Conservation (phyloP, 345 rosid genomes). For the Tarenaya hassleriana region DNA sequence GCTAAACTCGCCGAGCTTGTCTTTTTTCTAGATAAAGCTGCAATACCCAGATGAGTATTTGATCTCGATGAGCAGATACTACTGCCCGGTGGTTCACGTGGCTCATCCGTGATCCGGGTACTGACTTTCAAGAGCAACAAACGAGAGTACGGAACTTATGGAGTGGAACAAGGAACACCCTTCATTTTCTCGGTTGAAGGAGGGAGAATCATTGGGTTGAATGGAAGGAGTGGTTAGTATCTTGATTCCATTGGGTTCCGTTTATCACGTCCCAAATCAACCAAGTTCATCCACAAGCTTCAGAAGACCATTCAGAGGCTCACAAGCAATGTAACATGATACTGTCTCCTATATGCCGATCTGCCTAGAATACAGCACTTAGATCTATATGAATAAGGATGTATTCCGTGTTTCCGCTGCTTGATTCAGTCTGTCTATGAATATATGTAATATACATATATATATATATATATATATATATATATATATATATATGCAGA, state of each 20-base stretch:
- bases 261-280: constrained; percentile 37
- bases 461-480: no score
- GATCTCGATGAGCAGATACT: constrained; percentile 52
- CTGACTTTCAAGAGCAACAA: constrained; percentile 58
- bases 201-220: constrained; percentile 52
- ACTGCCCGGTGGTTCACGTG: constrained; percentile 48
- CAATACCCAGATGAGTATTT: constrained; percentile 67
- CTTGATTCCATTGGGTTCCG: constrained; percentile 62
- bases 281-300: constrained; percentile 44
- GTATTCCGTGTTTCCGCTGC: neutral
- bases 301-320: constrained; percentile 45
- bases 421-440: no score
- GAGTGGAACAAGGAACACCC: constrained; percentile 69
- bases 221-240: constrained; percentile 70
- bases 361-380: constrained; percentile 5
- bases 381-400: constrained; percentile 12
- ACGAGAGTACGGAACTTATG: constrained; percentile 59
- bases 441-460: no score
- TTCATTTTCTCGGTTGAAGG: constrained; percentile 52
- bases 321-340: constrained; percentile 27
- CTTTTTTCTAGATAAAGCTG: constrained; percentile 58
- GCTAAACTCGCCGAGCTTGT: neutral
- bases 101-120: constrained; percentile 61
- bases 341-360: neutral
- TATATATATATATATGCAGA: neutral